A percentile compares a stretch with the other conserved stretches of the same genome.
Evolutionary conservation across 2,329 filamentous ascomycete genomes (phyloP).

Genomic region (Microsporum canis): DNA sequence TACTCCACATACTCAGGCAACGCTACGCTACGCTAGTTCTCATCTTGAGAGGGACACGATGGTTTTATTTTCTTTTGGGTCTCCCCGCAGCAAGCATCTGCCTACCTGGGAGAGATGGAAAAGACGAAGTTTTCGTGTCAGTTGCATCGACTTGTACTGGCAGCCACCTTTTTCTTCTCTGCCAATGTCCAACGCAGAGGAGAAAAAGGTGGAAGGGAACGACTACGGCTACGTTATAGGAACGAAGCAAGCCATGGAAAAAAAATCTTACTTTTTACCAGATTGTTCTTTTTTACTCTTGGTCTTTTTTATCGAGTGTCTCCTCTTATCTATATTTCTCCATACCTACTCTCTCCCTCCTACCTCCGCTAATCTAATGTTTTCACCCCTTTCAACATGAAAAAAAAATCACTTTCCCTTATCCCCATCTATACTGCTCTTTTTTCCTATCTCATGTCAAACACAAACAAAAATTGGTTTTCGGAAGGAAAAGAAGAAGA

Average conservation of each 20-base stretch:
- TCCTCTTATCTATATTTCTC: background rate
- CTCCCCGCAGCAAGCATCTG: background rate
- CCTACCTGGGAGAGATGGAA: background rate
- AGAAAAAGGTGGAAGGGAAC: background rate
- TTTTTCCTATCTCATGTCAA: background rate
- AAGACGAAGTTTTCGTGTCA: constrained; percentile 3
- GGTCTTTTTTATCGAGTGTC: background rate
- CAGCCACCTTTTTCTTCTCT: background rate
- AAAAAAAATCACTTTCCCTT: background rate
- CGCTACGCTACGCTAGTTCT: background rate
- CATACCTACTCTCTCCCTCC: background rate
- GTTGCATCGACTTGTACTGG: background rate
- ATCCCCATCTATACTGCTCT: background rate
- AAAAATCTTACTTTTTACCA: background rate
- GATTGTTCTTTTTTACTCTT: background rate
- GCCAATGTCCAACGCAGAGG: background rate
- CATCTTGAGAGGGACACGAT: constrained; percentile 2
- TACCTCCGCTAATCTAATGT: background rate
- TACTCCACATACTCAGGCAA: background rate
- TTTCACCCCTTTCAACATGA: background rate
- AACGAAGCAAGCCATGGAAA: background rate
- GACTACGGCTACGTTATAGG: background rate
- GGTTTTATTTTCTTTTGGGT: background rate
- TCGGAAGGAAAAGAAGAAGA: background rate
- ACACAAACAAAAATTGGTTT: background rate